Evolutionary conservation across 2,329 filamentous ascomycete genomes (phyloP).

Genomic region (Alternaria ventricosa): DNA sequence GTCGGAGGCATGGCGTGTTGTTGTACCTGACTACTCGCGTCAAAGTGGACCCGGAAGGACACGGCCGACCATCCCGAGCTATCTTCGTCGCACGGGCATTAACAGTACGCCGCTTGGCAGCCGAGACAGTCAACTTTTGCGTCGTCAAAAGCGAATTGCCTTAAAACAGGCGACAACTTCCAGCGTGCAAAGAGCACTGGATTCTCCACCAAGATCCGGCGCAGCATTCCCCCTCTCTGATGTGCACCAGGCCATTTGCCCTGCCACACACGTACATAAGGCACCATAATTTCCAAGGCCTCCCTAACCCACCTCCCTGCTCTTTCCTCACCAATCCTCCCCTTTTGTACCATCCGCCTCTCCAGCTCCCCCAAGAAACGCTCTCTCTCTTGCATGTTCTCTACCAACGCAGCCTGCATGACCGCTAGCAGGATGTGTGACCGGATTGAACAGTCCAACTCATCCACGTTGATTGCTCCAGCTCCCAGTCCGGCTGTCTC

Average conservation of each 20-base stretch:
- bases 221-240: neutral
- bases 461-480: neutral
- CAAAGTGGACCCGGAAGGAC: constrained; percentile 17
- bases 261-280: neutral
- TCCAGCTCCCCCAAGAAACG: neutral
- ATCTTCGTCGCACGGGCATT: neutral
- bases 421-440: constrained; percentile 3
- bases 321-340: neutral
- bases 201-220: neutral
- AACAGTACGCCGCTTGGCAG: constrained; percentile 1
- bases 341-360: neutral
- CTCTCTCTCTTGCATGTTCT: neutral
- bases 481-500: neutral
- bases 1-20: constrained; percentile 27
- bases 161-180: constrained; percentile 7
- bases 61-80: constrained; percentile 15
- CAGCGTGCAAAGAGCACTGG: neutral
- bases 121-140: constrained; percentile 6
- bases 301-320: neutral
- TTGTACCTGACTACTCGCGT: constrained; percentile 15
- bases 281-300: neutral
- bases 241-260: neutral
- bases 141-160: constrained; percentile 4
- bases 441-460: constrained; percentile 3
- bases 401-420: neutral